Evolutionary conservation across 805 yeast genomes (phyloP), one percentile per base, ranked within the genome.

Genomic region (Cyberlindnera suaveolens): DNA sequence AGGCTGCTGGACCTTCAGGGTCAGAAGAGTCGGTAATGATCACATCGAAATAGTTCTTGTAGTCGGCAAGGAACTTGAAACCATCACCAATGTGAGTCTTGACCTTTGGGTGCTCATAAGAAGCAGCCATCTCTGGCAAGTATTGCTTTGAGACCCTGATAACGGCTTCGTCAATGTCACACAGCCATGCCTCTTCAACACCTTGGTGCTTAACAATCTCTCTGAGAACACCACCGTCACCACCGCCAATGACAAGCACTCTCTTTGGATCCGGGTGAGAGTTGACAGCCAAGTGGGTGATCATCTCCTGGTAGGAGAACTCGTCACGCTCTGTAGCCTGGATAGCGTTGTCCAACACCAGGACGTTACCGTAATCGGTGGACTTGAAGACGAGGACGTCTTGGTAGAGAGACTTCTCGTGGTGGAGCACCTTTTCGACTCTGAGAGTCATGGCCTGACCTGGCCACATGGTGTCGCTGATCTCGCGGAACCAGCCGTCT

Each of bases 261-360:
- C 76, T 82, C 74, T 86, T 87, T 45, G 98, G 98, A 70, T 86
- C 81, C 57, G 96, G 90, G 69, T 93, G 98, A 42, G 93, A 80
- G 77, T 83, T 85, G 66, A 93, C 61, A 6, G 96, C 96, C 60
- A 93, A 74, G 68, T 91, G 97, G 34, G 97, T 72, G 66, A 91
- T 91, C 98, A 91, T 93, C 71, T 91, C 99, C 72, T 93, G 99
- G 74, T 90, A 91, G 23, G 97, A 79, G 66, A 87, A 91, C 71
- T 91, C 99, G 60, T 91, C 99, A 62, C 98, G 82, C 70, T 91
- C 98, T 40, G 98, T 88, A 46, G 83, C 95, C 71, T 91, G 98
- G 62, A 91, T 90, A 44, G 85, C 96, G 52, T 93, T 91, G 64
- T 91, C 99, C 52, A 91, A 75, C 36, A 91, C 98, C 52, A 91